Base-by-base conservation (phyloP, 495 filamentous ascomycete species). In the Paragyromitra xinjiangensis region DNA sequence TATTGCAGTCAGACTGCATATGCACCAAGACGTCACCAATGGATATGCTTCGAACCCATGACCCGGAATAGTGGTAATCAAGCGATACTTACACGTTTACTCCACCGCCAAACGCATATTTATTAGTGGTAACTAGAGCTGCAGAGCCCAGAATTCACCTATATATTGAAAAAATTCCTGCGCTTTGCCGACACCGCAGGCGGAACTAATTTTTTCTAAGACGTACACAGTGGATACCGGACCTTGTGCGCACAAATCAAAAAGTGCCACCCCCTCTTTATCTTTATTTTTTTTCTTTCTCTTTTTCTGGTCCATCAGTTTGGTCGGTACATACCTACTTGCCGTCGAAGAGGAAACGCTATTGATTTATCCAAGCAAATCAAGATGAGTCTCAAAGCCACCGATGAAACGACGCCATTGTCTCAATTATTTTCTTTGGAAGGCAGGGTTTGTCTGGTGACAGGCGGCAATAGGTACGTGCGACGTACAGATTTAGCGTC, bases 391-490 rank as follows among this genome's bases (percentile, higher is more conserved):
- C 79, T 81, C 65, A 63, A 72, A 22, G 80, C 80, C 40, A 79
- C 80, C 22, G 45, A 71, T 66, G 80, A 81, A 80, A 62, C 64
- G 39, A 81, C 79, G 40, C 79, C 80, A 75, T 63, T 81, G 34
- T 81, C 79, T 62, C 73, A 73, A 66, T 45, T 81, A 22, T 81
- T 81, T 29, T 81, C 79, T 64, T 73, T 81, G 4, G 66, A 69
- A 58, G 79, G 69, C 44, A 81, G 58, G 66, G 79, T 81, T 62
- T 81, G 79, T 63, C 56, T 81, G 29, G 69, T 81, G 64, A 81
- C 80, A 51, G 80, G 80, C 55, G 80, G 80, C 6, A 81, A 81
- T 50, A 78, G 80, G 80, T 81, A 75, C 50, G 70, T 75, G 40
- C 65, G 39, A 56, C 29, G 6, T 68, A 12, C n/a, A 62, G 19